Conservation (phyloP, 495 filamentous ascomycete species). For the Jackrogersella multiformis region DNA sequence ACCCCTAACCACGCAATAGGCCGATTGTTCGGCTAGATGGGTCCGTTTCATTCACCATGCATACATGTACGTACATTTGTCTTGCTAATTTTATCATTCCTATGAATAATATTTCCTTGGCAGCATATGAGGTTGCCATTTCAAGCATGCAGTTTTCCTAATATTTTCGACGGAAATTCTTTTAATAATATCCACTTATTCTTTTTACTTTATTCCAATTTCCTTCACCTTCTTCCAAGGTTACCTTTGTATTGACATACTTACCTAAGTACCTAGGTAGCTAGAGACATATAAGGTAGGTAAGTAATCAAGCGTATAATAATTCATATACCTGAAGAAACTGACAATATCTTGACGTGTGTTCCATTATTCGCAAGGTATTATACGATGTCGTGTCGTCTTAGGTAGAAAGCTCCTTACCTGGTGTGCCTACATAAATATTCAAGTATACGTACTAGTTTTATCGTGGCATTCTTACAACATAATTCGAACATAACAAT, state of each 20-base stretch:
- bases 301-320: not conserved
- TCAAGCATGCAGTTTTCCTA: not conserved
- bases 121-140: not conserved
- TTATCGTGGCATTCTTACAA: constrained; percentile 24
- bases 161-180: too few species aligned
- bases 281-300: not conserved
- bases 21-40: constrained; percentile 30
- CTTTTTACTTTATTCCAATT: too few species aligned
- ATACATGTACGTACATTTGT: not conserved
- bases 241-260: too few species aligned
- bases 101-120: constrained; percentile 17
- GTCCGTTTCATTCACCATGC: not conserved
- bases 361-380: too few species aligned
- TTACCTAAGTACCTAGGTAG: not conserved
- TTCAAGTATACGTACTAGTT: not conserved
- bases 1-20: constrained; percentile 20
- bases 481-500: constrained; percentile 21
- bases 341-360: not conserved
- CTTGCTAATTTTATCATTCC: not conserved
- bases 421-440: too few species aligned
- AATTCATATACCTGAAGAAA: not conserved
- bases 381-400: not conserved
- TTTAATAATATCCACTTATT: too few species aligned
- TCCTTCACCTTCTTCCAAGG: too few species aligned
- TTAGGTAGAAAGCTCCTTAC: too few species aligned